Evolutionary conservation across 306 rosid genomes (phyloP).

Genomic region (Ammopiptanthus mongolicus): DNA sequence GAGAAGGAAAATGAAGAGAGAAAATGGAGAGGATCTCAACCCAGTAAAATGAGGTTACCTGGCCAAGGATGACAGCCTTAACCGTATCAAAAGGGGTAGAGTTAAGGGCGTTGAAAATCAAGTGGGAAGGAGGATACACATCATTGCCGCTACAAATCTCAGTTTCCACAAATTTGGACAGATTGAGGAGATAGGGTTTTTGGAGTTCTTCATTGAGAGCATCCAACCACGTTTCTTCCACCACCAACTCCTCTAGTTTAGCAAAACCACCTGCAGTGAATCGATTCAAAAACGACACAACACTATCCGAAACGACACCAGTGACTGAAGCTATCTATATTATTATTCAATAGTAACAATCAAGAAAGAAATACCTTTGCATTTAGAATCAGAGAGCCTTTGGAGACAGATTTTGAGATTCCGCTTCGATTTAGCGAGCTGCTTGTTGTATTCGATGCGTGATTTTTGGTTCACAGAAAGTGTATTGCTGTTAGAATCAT

Average conservation of each 20-base stretch:
- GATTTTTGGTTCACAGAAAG: constrained; percentile 40
- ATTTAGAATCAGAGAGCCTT: constrained; percentile 37
- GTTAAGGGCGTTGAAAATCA: constrained; percentile 90
- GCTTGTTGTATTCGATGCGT: constrained; percentile 58
- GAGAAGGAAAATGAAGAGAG: no score
- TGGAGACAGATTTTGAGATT: constrained; percentile 60
- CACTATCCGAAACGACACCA: no score
- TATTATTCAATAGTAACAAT: background rate
- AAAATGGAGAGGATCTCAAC: no score
- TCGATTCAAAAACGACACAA: background rate
- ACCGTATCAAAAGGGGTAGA: constrained; percentile 71
- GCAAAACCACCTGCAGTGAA: constrained; percentile 2
- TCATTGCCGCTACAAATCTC: constrained; percentile 38
- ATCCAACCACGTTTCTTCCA: constrained; percentile 75
- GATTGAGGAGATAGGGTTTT: constrained; percentile 67
- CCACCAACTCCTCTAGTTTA: constrained; percentile 70
- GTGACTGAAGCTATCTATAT: background rate
- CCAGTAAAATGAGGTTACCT: constrained; percentile 25
- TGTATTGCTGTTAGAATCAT: background rate
- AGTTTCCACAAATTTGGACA: constrained; percentile 55
- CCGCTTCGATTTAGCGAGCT: constrained; percentile 58
- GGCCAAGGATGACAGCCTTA: constrained; percentile 89
- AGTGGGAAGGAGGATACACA: constrained; percentile 70
- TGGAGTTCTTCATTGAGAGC: constrained; percentile 60
- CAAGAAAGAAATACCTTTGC: constrained; percentile 27